These are phyloP conservation scores for Pisolithus thermaeus DNA, from an alignment of 1,284 basidiomycete genomes.

Conservation along the genomic window DNA sequence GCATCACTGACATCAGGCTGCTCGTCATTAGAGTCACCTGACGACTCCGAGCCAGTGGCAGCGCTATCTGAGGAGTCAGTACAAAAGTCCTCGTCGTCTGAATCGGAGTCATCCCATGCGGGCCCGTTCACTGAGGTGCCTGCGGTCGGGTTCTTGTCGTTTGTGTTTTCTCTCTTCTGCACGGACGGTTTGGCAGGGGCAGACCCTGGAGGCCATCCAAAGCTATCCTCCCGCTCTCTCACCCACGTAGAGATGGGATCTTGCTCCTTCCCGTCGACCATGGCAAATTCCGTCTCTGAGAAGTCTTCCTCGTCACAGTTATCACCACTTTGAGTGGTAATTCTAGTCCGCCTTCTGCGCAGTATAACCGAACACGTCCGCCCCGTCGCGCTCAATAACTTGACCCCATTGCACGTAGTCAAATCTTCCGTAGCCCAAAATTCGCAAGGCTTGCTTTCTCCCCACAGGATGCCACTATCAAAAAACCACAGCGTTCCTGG, in stretches of 20 bases:
- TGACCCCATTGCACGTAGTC: slow-evolving; percentile 47
- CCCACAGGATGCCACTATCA: slow-evolving; percentile 60
- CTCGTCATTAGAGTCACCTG: slow-evolving; percentile 18
- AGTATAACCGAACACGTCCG: slow-evolving; percentile 60
- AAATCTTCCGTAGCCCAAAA: slow-evolving; percentile 67
- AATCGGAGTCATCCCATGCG: slow-evolving; percentile 42
- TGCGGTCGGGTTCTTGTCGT: slow-evolving; percentile 9
- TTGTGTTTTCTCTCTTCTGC: slow-evolving; percentile 1
- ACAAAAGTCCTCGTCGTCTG: slow-evolving; percentile 50
- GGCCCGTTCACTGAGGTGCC: slow-evolving; percentile 29
- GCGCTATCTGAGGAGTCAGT: slow-evolving; percentile 29
- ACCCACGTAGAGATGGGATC: slow-evolving; percentile 63
- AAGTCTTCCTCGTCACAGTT: slow-evolving; percentile 31
- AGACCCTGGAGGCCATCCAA: slow-evolving; percentile 37
- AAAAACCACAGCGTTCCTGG: slow-evolving; percentile 69
- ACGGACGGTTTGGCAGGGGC: slow-evolving; percentile 11
- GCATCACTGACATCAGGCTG: slow-evolving; percentile 4
- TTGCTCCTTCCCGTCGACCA: slow-evolving; percentile 66
- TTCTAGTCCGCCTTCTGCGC: slow-evolving; percentile 34
- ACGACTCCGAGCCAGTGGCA: slow-evolving; percentile 14
- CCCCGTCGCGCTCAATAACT: slow-evolving; percentile 59
- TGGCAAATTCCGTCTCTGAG: slow-evolving; percentile 60
- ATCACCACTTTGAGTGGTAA: slow-evolving; percentile 18
- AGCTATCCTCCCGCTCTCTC: slow-evolving; percentile 46
- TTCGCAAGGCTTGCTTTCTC: slow-evolving; percentile 66